Base-by-base conservation (phyloP, 228 moss, liverwort and hornwort species). In the Sphagnum magellanicum region DNA sequence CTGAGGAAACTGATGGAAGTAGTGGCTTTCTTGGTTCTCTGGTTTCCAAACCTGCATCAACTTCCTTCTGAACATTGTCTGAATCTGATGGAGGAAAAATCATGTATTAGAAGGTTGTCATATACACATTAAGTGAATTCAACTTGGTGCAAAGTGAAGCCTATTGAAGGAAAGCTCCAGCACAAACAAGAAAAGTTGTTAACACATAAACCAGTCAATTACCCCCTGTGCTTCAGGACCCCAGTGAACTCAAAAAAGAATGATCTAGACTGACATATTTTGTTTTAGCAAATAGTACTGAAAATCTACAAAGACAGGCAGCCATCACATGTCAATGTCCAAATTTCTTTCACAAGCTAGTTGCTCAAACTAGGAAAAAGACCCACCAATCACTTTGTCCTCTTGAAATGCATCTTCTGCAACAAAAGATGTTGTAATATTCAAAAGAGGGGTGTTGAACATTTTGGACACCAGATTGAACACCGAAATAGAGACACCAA, bases 381-480 rank as follows among this genome's bases (percentile, higher is more conserved):
- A 62, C 67, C 5, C 66, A 52, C 49, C 51, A 69, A 68, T 52
- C 48, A 49, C 64, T 52, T 67, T 8, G 32, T 62, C 61, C 55
- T 65, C 66, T 67, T 72, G 67, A 62, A 73, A 73, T 71, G 78
- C 73, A 69, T 73, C 78, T 68, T 83, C 82, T 61, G 78, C 78
- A 16, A 78, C 78, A 74, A 78, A 78, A 50, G 78, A 78, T 49
- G 78, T 78, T 17, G 78, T 78, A 48, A 78, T 65, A 71, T 78
- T 78, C 74, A 88, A 73, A 50, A 88, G 72, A 59, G 88, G 88
- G 71, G 85, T 13, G 15, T 88, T 88, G 73, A 85, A 85, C 76
- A 88, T 80, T 72, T 88, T 88, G 68, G 85, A 88, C 59, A 85
- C 80, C 68, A 88, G 73, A 65, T 88, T 85, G 68, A 88, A 88